Evolutionary conservation across 2,329 filamentous ascomycete species (phyloP), one percentile per base, ranked within the genome.

Genomic region (Elsinoe fawcettii): DNA sequence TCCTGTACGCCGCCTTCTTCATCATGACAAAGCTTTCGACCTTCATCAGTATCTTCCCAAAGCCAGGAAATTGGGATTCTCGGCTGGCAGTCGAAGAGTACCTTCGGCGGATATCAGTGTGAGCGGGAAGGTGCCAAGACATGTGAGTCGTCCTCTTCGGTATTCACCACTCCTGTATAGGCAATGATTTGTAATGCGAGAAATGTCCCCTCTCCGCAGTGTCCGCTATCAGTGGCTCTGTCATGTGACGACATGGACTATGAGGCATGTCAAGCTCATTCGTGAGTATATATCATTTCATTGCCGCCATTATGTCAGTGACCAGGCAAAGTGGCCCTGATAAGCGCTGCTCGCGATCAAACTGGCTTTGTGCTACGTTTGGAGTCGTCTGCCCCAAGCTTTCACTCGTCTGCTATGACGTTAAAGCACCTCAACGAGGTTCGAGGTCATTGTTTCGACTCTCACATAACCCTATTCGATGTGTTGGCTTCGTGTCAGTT

Each of bases 11-110:
- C 14, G 20, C 30, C 20, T 25, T 56, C n/a, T 56, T 56, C 41
- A 32, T 56, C 25, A 47, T 56, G 39, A 56, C 54, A 16, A 56
- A 56, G 41, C 39, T 56, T 5, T 43, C 37, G 9, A 34, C 39
- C 6, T 44, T 56, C 23, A n/a, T 56, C 41, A 23, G 47, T 4
- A 44, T 56, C 41, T 56, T 56, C 20, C 37, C 27, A 7, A 36
- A 36, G 7, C 36, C 54, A 6, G 54, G 41, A 9, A 16, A 1
- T 3, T 56, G 54, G 54, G 54, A 56, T 36, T 20, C 54, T 12
- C 12, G 16, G 25, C 16, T n/a, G 9, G 54, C 18, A 11, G 54
- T 47, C 8, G n/a, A 36, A 16, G n/a, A 22, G 12, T 56, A 47
- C 18, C 30, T 56, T n/a, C 9, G 20, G 41, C 16, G 41, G 23